Evolutionary conservation across 2,329 filamentous ascomycete genomes (phyloP).

Genomic region (Chaetothyriales sp.): DNA sequence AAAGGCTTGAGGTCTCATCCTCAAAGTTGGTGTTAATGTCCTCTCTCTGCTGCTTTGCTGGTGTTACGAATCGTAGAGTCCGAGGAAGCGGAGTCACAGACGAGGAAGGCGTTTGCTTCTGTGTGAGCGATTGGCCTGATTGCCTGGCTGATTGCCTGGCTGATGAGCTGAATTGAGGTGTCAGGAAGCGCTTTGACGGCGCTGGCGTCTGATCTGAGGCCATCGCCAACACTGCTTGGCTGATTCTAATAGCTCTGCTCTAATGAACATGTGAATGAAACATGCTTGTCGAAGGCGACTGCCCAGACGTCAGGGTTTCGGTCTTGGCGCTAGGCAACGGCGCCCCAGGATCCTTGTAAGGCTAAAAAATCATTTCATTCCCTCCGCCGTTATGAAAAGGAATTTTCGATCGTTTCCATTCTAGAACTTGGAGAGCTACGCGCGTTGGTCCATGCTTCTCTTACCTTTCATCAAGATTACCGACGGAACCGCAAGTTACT

Average conservation of each 20-base stretch:
- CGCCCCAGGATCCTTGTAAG: no score
- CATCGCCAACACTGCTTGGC: not conserved
- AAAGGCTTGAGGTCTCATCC: slow-evolving; percentile 3
- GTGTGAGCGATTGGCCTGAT: slow-evolving; percentile 2
- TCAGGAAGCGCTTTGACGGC: slow-evolving; percentile 10
- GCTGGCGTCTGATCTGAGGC: slow-evolving; percentile 8
- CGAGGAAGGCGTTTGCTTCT: slow-evolving; percentile 1
- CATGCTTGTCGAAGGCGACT: no score
- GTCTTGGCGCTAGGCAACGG: no score
- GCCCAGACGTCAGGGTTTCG: no score
- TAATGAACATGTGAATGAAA: no score
- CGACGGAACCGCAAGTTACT: no score
- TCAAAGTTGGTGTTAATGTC: slow-evolving; percentile 13
- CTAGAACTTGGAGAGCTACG: no score
- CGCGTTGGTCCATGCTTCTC: no score
- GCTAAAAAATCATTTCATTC: no score
- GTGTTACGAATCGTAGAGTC: not conserved
- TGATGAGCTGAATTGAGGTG: slow-evolving; percentile 7
- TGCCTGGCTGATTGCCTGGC: slow-evolving; percentile 2
- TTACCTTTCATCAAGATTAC: no score
- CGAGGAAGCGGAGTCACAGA: slow-evolving; percentile 5
- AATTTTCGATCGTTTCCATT: no score
- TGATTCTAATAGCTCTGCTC: not conserved
- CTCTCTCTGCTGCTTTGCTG: slow-evolving; percentile 5
- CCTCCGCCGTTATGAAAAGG: no score